Evolutionary conservation across 352 stramenopile species (phyloP), one percentile per base, ranked within the genome.

Genomic region (Globisporangium cystogenes): DNA sequence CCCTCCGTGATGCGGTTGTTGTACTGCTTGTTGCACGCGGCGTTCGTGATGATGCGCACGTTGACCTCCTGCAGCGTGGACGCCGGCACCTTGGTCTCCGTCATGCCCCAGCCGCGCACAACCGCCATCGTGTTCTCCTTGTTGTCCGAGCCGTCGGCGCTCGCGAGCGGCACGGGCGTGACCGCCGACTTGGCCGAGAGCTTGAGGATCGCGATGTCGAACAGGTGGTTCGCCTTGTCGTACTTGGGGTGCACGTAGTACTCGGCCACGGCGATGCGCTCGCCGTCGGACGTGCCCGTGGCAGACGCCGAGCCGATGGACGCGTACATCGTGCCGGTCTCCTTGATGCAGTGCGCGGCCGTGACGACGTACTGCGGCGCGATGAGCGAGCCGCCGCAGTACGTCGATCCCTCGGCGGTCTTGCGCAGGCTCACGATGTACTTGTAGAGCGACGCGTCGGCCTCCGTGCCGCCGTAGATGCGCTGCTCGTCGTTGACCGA

Each of bases 301-400:
- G 58, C 55, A 53, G 66, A 83, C 39, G 63, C 63, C 10, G 74
- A 84, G 23, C 70, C 72, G 40, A 87, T 66, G 16, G 72, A 85
- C 48, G 67, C 76, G 60, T 75, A 84, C 35, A 82, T 70, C 10
- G 7, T 60, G 51, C 31, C 51, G 14, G 26, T 65, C 47, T 59
- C 68, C 59, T 78, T 76, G 42, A 86, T 72, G 60, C 81, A 91
- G 54, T 91, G 81, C 10, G 65, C 81, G n/a, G 81, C 81, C 36
- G 77, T 91, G 36, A 88, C 56, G 10, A 91, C 70, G 47, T 87
- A 88, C 59, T 76, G 64, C 42, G 70, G 59, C 8, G 77, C 62
- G 46, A 91, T 72, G 1, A 91, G 73, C 27, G 74, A 63, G 16
- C 74, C 81, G n/a, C 78, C 81, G 49, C 81, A 91, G 64, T 79